These are phyloP conservation scores for Leishmania guyanensis DNA, from an alignment of 208 protist genomes.

Conservation along the genomic window DNA sequence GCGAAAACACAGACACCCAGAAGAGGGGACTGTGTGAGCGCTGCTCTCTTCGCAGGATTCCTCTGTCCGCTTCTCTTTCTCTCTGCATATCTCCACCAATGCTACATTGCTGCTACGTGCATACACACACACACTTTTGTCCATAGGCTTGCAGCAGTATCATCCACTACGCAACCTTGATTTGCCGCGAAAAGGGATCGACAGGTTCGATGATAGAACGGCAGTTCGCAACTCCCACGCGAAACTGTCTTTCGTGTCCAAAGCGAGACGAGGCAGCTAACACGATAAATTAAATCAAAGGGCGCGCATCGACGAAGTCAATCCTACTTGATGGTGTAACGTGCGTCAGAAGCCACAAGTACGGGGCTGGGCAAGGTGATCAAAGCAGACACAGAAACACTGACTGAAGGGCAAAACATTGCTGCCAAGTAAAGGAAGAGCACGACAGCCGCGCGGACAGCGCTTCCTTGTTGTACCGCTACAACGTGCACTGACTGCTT, in stretches of 20 bases:
- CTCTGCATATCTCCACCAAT: neutral
- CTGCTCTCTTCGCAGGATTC: neutral
- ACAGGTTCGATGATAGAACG: neutral
- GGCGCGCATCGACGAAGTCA: neutral
- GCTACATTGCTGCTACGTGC: neutral
- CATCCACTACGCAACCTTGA: neutral
- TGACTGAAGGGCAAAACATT: neutral
- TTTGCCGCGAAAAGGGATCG: neutral
- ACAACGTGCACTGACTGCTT: neutral
- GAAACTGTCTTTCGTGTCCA: neutral
- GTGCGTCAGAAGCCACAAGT: neutral
- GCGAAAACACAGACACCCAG: neutral
- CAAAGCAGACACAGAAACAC: neutral
- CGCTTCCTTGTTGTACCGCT: neutral
- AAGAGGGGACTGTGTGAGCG: neutral
- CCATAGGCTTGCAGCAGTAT: neutral
- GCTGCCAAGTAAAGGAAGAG: no score
- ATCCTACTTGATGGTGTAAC: neutral
- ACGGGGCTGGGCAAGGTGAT: neutral
- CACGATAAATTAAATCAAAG: neutral
- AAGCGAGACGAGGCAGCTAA: neutral
- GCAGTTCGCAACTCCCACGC: neutral
- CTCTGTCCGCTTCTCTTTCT: neutral
- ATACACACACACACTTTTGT: neutral
- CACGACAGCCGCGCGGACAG: neutral